Evolutionary conservation across 371 early-diverging fungal species (phyloP), one percentile per base, ranked within the genome.

Genomic region (Nematocida minor): DNA sequence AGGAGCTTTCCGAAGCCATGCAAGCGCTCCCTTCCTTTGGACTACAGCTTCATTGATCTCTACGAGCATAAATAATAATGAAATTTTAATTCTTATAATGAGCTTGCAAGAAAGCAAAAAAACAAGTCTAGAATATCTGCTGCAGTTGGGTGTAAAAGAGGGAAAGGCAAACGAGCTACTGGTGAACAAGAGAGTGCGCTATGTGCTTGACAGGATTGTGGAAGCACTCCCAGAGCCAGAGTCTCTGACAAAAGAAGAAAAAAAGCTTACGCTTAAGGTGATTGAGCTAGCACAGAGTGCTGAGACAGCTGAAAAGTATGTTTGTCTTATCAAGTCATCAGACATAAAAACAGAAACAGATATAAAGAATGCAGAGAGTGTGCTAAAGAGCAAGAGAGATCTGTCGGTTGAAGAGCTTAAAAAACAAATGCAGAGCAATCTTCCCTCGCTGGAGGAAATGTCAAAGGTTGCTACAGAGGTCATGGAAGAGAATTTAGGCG

Each of bases 241-340:
- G 3, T 27, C 0, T 4, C 34, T 74, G 16, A 20, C 11, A 4
- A 11, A 29, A 11, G 47, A 29, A 20, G 3, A 74, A 54, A 74
- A 64, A 38, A 74, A 74, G 63, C 66, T 74, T 3, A 14, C 66
- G 29, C 66, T 53, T 42, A 74, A 74, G 64, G 77, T 64, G 16
- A 60, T 74, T 42, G 77, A 74, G 32, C n/a, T 47, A 27, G 62
- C 64, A 25, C 4, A 31, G 4, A 34, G 25, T 0, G 31, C 34
- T 20, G 47, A 42, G 2, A 32, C 46, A 3, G 77, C 77, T 41
- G 9, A 51, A 14, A 63, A 42, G 42, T 64, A 51, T 48, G 42
- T 20, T 22, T 29, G 31, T 9, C 62, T 74, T 9, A 64, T 74
- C 25, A 11, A 38, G 16, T 32, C 9, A 7, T 18, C 36, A 40